A percentile compares a stretch with the other conserved stretches of the same genome.
These are phyloP conservation scores for Kazachstania africana DNA, from an alignment of 805 yeast genomes.

Conservation along the genomic window DNA sequence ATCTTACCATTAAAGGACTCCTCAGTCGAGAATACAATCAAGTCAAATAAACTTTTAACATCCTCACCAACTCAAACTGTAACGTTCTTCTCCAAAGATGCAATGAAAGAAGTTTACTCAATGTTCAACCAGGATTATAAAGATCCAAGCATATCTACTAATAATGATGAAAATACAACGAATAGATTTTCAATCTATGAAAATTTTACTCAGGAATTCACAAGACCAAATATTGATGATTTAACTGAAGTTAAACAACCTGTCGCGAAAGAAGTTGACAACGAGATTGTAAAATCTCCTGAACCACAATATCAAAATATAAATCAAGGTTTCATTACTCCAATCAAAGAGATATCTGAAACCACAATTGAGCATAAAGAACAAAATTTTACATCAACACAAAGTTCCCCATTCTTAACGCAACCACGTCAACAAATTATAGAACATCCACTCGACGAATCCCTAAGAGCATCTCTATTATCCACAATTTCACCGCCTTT, in stretches of 20 bases:
- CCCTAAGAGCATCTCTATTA: conserved; percentile 30
- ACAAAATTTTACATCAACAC: conserved; percentile 5
- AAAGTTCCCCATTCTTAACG: conserved; percentile 23
- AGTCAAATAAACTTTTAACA: conserved; percentile 17
- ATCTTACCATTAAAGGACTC: conserved; percentile 36
- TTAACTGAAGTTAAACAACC: conserved; percentile 25
- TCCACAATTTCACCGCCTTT: conserved; percentile 29
- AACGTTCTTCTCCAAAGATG: conserved; percentile 64
- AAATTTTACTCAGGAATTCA: conserved; percentile 29
- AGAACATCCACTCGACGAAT: conserved; percentile 37
- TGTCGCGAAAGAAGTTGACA: too few species aligned
- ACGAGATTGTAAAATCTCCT: too few species aligned
- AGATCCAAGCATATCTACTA: conserved; percentile 1
- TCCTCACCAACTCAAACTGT: conserved; percentile 61
- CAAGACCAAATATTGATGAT: conserved; percentile 24
- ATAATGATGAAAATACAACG: conserved; percentile 15
- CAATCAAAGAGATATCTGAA: conserved; percentile 21
- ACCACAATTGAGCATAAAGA: conserved; percentile 2
- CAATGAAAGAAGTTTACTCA: conserved; percentile 57
- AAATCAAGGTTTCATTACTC: conserved; percentile 15
- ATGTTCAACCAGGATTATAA: conserved; percentile 51
- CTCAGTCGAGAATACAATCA: conserved; percentile 1
- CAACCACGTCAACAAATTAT: conserved; percentile 19
- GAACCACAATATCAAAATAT: too few species aligned
- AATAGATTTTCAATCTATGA: conserved; percentile 18